Evolutionary conservation across 176 grass and related monocot species (phyloP), one percentile per base, ranked within the genome.

Genomic region (Dactylis glomerata): DNA sequence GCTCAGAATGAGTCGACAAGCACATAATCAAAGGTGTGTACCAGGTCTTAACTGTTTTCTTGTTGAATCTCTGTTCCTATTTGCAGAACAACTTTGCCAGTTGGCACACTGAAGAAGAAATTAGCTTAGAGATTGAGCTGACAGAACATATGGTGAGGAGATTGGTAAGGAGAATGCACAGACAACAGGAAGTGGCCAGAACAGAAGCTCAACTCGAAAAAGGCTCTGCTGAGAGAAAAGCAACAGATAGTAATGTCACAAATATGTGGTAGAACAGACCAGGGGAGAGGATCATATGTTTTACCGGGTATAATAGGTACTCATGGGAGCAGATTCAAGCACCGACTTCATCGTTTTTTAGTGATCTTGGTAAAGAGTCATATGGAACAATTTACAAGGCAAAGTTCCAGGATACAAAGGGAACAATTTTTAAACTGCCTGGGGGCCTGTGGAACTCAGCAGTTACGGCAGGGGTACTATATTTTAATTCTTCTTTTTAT

Each of bases 301-400:
- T 83, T 81, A 68, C 16, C 8, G 33, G 79, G 13, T 85, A 87
- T 64, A 84, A 71, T 41, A 85, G 79, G 64, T 98, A 92, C 42
- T 81, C 80, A 28, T 93, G 92, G 95, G 89, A 97, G 57, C 92
- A 97, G 37, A 94, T 94, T 75, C 75, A 88, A 61, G 68, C 57
- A 80, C 86, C 76, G 0, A 95, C 92, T 27, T 93, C 15, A 63
- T 4, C 6, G 3, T 8, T 64, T 33, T 19, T 33, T 1, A 64
- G 6, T 78, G 57, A 71, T 77, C 82, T 85, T 67, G 84, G 91
- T 66, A 82, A 68, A 79, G 95, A 91, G 19, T 80, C 95, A 32
- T 76, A 89, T 85, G 92, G 91, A 38, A 92, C 82, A 6, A 91
- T 98, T 46, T 98, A 98, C 80, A 95, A 89, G 82, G 95, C 91